Conservation (phyloP, 2,329 filamentous ascomycete species). For the Claviceps spartinae region DNA sequence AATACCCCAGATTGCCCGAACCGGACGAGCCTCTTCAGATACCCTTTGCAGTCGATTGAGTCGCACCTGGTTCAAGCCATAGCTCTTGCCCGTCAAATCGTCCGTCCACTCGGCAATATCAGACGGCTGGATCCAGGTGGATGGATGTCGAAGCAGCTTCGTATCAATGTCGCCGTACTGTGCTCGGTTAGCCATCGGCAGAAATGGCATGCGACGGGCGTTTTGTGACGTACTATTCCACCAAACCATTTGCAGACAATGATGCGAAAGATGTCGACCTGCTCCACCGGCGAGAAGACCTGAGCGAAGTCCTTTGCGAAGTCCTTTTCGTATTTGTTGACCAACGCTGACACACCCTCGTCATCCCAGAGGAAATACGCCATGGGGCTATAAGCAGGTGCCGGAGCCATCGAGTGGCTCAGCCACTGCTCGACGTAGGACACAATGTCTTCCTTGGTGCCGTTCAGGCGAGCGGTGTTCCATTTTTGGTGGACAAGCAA, state of each 20-base stretch:
- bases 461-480: slow-evolving; percentile 1
- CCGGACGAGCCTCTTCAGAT: neutral
- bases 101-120: slow-evolving; percentile 3
- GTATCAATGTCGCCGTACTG: slow-evolving; percentile 4
- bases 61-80: neutral
- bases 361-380: slow-evolving; percentile 4
- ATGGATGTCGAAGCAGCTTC: slow-evolving; percentile 2
- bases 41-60: neutral
- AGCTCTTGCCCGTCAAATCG: neutral
- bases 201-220: neutral
- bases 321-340: slow-evolving; percentile 1
- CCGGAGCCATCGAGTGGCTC: neutral
- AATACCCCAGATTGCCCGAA: slow-evolving; percentile 3
- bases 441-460: slow-evolving; percentile 1
- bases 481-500: slow-evolving; percentile 4
- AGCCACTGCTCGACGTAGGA: slow-evolving; percentile 1
- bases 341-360: slow-evolving; percentile 2
- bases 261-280: slow-evolving; percentile 4
- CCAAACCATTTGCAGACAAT: slow-evolving; percentile 4
- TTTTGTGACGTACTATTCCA: slow-evolving; percentile 1
- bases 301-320: neutral
- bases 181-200: neutral
- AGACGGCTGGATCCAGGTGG: neutral
- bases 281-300: slow-evolving; percentile 1
- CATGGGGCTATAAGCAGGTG: neutral